Conservation (phyloP, 1,284 basidiomycete species). For the Mycena citricolor region DNA sequence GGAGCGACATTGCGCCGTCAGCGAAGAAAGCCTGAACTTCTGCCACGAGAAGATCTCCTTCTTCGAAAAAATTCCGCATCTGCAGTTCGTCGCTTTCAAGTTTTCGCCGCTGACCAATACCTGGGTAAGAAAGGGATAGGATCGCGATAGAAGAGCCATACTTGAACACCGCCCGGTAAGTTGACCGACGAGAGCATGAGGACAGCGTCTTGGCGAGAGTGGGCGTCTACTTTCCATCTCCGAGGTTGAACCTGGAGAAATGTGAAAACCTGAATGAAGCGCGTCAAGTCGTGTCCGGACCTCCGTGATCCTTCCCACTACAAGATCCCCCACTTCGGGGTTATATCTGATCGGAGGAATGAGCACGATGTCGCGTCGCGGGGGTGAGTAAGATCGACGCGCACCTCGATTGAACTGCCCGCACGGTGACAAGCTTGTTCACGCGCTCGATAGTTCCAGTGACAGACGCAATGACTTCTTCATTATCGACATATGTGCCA, state of each 20-base stretch:
- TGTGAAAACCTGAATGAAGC: conserved; percentile 16
- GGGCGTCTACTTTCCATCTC: conserved; percentile 98
- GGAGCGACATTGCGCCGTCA: conserved; percentile 93
- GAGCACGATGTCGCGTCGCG: conserved; percentile 14
- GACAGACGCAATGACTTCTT: conserved; percentile 86
- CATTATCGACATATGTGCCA: conserved; percentile 88
- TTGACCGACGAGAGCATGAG: conserved; percentile 98
- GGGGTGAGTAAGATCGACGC: conserved; percentile 20
- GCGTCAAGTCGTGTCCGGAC: conserved; percentile 38
- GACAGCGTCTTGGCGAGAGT: conserved; percentile 90
- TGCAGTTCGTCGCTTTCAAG: conserved; percentile 97
- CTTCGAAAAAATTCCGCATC: conserved; percentile 98
- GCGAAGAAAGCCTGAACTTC: conserved; percentile 96
- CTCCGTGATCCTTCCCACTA: conserved; percentile 95
- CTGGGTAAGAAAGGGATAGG: no score
- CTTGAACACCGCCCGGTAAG: conserved; percentile 95
- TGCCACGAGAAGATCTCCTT: conserved; percentile 95
- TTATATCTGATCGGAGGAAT: conserved; percentile 70
- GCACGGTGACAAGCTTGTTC: conserved; percentile 93
- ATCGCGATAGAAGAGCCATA: conserved; percentile 31
- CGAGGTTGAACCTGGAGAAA: conserved; percentile 76
- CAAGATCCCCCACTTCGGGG: conserved; percentile 97
- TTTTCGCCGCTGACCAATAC: conserved; percentile 77
- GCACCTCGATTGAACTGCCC: conserved; percentile 83
- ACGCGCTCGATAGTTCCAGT: conserved; percentile 92